Conservation (phyloP, 345 rosid species). For the Trapa bicornis region DNA sequence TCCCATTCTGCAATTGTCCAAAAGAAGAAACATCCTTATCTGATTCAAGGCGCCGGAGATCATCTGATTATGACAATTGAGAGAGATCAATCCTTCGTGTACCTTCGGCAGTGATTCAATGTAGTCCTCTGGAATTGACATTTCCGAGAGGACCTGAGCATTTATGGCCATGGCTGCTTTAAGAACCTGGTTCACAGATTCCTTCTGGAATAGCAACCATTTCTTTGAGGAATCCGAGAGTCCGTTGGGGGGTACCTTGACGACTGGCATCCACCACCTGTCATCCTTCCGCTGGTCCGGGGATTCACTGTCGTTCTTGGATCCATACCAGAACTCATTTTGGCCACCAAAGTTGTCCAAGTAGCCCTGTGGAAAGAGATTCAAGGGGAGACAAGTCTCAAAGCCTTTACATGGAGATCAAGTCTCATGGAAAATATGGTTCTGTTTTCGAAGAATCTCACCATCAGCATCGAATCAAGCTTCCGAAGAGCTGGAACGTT, state of each 20-base stretch:
- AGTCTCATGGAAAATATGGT: neutral
- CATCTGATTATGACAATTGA: neutral
- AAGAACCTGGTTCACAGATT: slow-evolving; percentile 88
- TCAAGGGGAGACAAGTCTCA: neutral
- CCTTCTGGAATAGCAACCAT: slow-evolving; percentile 72
- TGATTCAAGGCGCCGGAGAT: too few species aligned
- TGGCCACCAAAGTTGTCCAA: slow-evolving; percentile 57
- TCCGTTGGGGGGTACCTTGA: slow-evolving; percentile 63
- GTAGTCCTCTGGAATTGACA: slow-evolving; percentile 78
- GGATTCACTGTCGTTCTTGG: slow-evolving; percentile 39
- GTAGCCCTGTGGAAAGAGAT: slow-evolving; percentile 35
- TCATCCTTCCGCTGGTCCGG: slow-evolving; percentile 51
- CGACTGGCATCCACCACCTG: slow-evolving; percentile 92
- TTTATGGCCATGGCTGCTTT: slow-evolving; percentile 97
- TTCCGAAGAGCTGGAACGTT: slow-evolving; percentile 79
- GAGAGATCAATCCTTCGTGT: neutral
- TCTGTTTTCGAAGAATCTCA: slow-evolving; percentile 17
- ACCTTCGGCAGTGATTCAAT: slow-evolving; percentile 92
- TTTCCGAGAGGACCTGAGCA: slow-evolving; percentile 88
- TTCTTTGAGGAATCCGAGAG: slow-evolving; percentile 48
- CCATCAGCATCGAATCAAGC: slow-evolving; percentile 81
- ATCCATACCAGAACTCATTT: slow-evolving; percentile 79
- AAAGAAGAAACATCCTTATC: neutral
- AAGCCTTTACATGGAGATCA: neutral
- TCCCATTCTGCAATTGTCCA: neutral